Evolutionary conservation across 1,284 basidiomycete species (phyloP).

Genomic region (Testicularia cyperi): DNA sequence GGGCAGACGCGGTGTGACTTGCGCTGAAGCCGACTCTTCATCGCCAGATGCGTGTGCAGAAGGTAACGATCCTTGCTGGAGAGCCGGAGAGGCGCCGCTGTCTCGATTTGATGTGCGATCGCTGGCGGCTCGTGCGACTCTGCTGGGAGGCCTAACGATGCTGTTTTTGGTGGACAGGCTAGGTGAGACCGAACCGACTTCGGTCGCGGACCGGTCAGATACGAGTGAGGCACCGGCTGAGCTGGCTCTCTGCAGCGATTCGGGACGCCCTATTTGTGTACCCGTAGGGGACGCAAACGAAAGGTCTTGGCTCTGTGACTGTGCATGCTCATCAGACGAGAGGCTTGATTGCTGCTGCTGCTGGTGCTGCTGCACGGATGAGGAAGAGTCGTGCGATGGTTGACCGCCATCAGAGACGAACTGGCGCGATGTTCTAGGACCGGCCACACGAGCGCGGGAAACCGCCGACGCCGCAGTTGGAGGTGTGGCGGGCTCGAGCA

Average conservation of each 20-base stretch:
- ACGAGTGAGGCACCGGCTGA: constrained; percentile 15
- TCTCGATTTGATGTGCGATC: constrained; percentile 10
- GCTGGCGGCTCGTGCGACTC: constrained; percentile 12
- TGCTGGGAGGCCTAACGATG: constrained; percentile 20
- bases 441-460: constrained; percentile 12
- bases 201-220: constrained; percentile 3
- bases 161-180: background rate
- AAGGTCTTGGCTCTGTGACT: too few relatives aligned
- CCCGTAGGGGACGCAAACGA: too few relatives aligned
- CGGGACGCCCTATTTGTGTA: constrained; percentile 4
- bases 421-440: constrained; percentile 24
- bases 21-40: constrained; percentile 15
- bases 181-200: background rate
- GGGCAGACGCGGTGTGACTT: constrained; percentile 23
- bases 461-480: too few relatives aligned
- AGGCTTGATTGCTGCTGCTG: too few relatives aligned
- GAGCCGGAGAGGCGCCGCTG: constrained; percentile 12
- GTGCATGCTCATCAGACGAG: too few relatives aligned
- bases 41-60: constrained; percentile 11
- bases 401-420: too few relatives aligned
- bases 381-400: too few relatives aligned
- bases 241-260: constrained; percentile 26
- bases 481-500: constrained; percentile 2
- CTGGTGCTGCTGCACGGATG: too few relatives aligned
- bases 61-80: constrained; percentile 6